Conservation (phyloP, 2,329 filamentous ascomycete genomes). For the Tolypocladium ophioglossoides region DNA sequence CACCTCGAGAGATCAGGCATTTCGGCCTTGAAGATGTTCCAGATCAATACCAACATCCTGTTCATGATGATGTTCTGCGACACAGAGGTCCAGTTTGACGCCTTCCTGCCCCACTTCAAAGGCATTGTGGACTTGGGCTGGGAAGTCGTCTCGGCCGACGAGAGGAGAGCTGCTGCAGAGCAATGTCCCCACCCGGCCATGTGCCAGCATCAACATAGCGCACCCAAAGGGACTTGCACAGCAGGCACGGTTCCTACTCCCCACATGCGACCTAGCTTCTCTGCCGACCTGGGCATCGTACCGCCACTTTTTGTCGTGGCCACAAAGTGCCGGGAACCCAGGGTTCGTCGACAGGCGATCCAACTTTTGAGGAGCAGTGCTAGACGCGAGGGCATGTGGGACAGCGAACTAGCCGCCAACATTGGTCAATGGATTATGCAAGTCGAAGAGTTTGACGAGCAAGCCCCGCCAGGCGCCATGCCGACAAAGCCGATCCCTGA, state of each 20-base stretch:
- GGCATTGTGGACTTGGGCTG: constrained; percentile 45
- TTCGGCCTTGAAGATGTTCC: constrained; percentile 51
- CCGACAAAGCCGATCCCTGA: constrained; percentile 31
- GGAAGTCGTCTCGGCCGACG: constrained; percentile 50
- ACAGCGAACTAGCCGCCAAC: constrained; percentile 46
- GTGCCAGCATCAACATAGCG: constrained; percentile 28
- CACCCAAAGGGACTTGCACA: constrained; percentile 23
- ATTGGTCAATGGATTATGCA: constrained; percentile 45
- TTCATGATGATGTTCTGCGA: constrained; percentile 51
- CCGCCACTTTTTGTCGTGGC: constrained; percentile 56
- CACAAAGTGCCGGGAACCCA: constrained; percentile 51
- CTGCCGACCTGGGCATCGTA: constrained; percentile 53
- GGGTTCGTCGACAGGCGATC: constrained; percentile 48
- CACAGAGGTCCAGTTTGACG: constrained; percentile 47
- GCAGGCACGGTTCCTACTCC: constrained; percentile 31
- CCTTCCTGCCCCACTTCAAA: constrained; percentile 39
- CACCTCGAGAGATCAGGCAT: constrained; percentile 49
- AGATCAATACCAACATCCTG: constrained; percentile 45
- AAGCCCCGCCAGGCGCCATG: not conserved
- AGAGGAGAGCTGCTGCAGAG: constrained; percentile 35
- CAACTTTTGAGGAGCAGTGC: constrained; percentile 48
- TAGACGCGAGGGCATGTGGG: constrained; percentile 59
- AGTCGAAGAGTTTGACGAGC: constrained; percentile 38
- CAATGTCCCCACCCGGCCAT: constrained; percentile 31
- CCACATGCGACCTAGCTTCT: constrained; percentile 52